These are phyloP conservation scores for Claviceps spartinae DNA, from an alignment of 2,329 filamentous ascomycete genomes.

Conservation along the genomic window DNA sequence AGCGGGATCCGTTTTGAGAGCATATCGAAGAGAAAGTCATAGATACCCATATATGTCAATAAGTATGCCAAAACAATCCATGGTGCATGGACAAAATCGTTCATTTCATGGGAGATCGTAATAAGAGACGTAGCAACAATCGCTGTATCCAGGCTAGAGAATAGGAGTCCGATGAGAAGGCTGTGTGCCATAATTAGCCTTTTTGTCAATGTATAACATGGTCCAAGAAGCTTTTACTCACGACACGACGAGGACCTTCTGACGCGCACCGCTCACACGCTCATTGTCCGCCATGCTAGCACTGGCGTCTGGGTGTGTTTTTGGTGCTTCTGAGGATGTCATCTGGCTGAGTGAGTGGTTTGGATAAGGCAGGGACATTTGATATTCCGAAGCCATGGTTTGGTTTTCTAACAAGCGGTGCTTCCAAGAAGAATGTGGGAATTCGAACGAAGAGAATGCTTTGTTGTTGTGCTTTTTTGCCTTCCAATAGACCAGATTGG, in stretches of 20 bases:
- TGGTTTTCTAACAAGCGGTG: background rate
- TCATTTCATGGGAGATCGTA: constrained; percentile 39
- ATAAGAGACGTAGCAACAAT: constrained; percentile 45
- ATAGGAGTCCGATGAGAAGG: constrained; percentile 38
- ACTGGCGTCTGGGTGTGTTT: background rate
- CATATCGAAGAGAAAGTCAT: background rate
- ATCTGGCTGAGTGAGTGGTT: constrained; percentile 20
- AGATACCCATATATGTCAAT: constrained; percentile 39
- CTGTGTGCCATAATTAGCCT: constrained; percentile 15
- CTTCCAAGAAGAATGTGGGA: background rate
- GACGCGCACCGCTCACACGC: constrained; percentile 10
- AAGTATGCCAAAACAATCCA: constrained; percentile 45
- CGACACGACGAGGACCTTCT: constrained; percentile 23
- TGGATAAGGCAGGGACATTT: constrained; percentile 20
- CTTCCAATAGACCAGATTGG: background rate
- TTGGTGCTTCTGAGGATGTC: constrained; percentile 8
- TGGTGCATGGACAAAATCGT: constrained; percentile 36
- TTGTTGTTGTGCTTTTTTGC: background rate
- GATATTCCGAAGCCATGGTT: constrained; percentile 15
- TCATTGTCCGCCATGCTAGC: background rate
- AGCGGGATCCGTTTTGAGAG: constrained; percentile 2
- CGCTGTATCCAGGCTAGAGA: constrained; percentile 43
- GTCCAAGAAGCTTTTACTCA: constrained; percentile 6
- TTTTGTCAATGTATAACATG: background rate
- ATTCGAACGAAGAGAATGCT: background rate